Base-by-base conservation (phyloP, 228 moss, liverwort and hornwort species). In the Sphagnum magellanicum region DNA sequence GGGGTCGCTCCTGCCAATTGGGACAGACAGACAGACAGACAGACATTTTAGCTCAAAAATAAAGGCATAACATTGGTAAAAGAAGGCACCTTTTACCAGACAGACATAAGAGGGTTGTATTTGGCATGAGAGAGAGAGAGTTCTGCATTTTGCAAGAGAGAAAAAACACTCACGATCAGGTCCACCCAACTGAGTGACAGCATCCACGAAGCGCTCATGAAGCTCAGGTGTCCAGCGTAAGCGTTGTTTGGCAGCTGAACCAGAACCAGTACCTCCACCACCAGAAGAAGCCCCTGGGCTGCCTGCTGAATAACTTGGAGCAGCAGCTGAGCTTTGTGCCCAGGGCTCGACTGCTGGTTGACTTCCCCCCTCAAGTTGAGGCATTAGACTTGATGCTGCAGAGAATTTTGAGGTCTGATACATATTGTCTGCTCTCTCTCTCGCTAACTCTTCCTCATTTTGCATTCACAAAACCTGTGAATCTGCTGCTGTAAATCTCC, bases 171-270 rank as follows among this genome's bases (percentile, higher is more conserved):
- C 79, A 93, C 90, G 79, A 77, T 92, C 92, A 16, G 92, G 88
- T 14, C 92, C 92, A 53, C 92, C 92, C 67, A 92, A 81, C 74
- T 90, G 90, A 50, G 88, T 86, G 71, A 92, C 92, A 55, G 92
- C 92, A 75, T 90, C 92, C 50, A 92, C 85, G 72, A 92, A 92
- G 48, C 92, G 83, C 53, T 92, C 88, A 75, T 92, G 92, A n/a
- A 94, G 86, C 76, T 94, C 94, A 51, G 88, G 83, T 32, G 91
- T 91, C 94, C 94, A 91, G 7, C 92, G 85, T 51, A 92, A 76
- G 57, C 92, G 79, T 67, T 90, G 92, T 64, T 92, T 92, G 4
- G 92, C 90, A 51, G 92, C 90, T 63, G 92, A 83, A 63, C 87
- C 89, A 70, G 86, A 83, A 46, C 88, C 88, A 65, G 89, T 91